Evolutionary conservation across 352 stramenopile genomes (phyloP).

Genomic region (Phytophthora rubi): DNA sequence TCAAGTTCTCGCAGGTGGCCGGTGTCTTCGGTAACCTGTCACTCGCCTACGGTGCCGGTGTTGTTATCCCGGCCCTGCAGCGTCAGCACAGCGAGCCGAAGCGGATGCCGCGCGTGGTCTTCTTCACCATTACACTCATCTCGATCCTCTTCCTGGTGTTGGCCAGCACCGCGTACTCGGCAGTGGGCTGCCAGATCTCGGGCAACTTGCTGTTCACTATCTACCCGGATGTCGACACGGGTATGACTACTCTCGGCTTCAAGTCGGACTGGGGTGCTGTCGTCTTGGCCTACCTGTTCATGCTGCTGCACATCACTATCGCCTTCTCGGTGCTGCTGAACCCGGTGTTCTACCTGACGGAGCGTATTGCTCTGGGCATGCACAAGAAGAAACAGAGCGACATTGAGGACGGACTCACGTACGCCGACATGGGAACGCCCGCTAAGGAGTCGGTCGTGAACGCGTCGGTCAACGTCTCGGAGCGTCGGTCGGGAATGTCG

Average conservation of each 20-base stretch:
- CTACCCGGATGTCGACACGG: conserved; percentile 28
- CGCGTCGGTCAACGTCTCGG: conserved; percentile 34
- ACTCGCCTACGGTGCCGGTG: conserved; percentile 26
- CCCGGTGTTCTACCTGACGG: conserved; percentile 59
- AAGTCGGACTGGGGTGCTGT: conserved; percentile 34
- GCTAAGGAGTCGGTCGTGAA: conserved; percentile 33
- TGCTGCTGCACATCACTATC: conserved; percentile 50
- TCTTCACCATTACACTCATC: conserved; percentile 45
- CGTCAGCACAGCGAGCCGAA: conserved; percentile 28
- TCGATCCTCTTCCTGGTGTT: conserved; percentile 44
- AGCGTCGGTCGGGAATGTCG: conserved; percentile 32
- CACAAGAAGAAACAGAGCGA: conserved; percentile 49
- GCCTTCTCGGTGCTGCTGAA: conserved; percentile 67
- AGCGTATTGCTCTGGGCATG: conserved; percentile 43
- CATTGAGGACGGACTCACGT: conserved; percentile 40
- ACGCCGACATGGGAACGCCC: conserved; percentile 28
- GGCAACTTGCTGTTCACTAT: conserved; percentile 39
- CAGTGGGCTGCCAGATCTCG: conserved; percentile 48
- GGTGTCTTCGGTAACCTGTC: conserved; percentile 32
- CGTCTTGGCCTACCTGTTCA: conserved; percentile 54
- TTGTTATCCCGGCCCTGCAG: conserved; percentile 26
- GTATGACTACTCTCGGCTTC: conserved; percentile 44
- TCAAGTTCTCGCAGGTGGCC: conserved; percentile 24
- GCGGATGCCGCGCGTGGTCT: conserved; percentile 49
- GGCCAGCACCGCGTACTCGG: conserved; percentile 40